Percentiles rank a stretch among this genome's conserved stretches.
Evolutionary conservation across 2,329 filamentous ascomycete species (phyloP).

Genomic region (Lithohypha guttulata): DNA sequence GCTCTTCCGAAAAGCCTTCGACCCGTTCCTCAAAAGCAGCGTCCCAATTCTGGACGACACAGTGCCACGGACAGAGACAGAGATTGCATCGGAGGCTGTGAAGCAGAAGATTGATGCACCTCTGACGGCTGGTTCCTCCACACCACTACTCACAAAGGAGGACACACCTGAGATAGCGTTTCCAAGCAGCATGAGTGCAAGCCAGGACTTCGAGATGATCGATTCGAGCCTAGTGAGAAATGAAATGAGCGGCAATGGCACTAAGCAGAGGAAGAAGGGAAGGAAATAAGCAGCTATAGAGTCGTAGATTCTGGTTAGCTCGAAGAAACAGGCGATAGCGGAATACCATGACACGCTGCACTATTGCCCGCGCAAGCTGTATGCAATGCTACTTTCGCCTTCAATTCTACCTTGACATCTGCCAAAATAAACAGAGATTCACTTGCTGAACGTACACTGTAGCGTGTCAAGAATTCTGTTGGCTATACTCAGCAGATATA

Average conservation of each 20-base stretch:
- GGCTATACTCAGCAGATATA: too few relatives aligned
- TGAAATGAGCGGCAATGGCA: slow-evolving; percentile 13
- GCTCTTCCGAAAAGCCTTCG: slow-evolving; percentile 50
- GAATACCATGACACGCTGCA: too few relatives aligned
- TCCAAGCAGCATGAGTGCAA: slow-evolving; percentile 15
- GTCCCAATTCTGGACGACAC: slow-evolving; percentile 10
- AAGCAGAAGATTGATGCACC: too few relatives aligned
- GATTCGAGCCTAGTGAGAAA: slow-evolving; percentile 19
- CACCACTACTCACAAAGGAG: too few relatives aligned
- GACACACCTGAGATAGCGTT: slow-evolving; percentile 7
- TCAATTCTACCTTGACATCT: too few relatives aligned
- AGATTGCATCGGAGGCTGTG: slow-evolving; percentile 8
- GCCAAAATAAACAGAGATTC: too few relatives aligned
- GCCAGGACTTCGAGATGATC: slow-evolving; percentile 22
- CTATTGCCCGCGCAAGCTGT: too few relatives aligned
- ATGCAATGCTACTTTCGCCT: too few relatives aligned
- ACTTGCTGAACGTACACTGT: too few relatives aligned
- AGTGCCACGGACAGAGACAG: background rate
- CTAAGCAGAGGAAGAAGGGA: slow-evolving; percentile 21
- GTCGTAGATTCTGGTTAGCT: background rate
- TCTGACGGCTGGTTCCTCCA: too few relatives aligned
- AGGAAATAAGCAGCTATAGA: slow-evolving; percentile 13
- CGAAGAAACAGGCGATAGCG: too few relatives aligned
- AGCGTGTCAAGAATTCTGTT: too few relatives aligned
- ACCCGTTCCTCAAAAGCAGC: slow-evolving; percentile 39